Conservation (phyloP, 2,329 filamentous ascomycete genomes). For the Pyrenochaeta sp. region DNA sequence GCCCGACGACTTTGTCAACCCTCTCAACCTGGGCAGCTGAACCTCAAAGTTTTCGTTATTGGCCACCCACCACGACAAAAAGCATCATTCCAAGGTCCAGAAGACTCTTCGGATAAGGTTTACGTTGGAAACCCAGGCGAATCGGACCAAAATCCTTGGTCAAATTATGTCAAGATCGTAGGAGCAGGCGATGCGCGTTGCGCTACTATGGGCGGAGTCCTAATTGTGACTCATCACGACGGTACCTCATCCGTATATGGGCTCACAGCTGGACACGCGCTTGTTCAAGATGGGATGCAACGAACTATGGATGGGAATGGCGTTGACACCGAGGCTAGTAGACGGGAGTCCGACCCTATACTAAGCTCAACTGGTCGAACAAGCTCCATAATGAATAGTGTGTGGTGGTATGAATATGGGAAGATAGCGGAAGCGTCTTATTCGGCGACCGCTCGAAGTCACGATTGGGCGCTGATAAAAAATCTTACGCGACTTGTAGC, state of each 20-base stretch:
- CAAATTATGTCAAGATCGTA: background rate
- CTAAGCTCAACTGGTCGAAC: no score
- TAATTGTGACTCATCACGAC: background rate
- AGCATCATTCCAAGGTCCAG: no score
- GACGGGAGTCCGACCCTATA: no score
- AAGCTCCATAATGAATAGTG: background rate
- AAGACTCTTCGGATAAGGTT: background rate
- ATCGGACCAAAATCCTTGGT: background rate
- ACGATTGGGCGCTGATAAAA: slow-evolving; percentile 7
- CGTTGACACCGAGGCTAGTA: no score
- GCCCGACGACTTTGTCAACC: slow-evolving; percentile 1
- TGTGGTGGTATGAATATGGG: background rate
- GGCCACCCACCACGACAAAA: slow-evolving; percentile 3
- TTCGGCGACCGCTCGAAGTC: slow-evolving; percentile 1
- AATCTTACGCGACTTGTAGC: background rate
- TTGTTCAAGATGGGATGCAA: background rate
- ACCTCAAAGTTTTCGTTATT: slow-evolving; percentile 5
- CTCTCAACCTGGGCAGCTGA: background rate
- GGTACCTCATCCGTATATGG: slow-evolving; percentile 1
- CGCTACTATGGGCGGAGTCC: slow-evolving; percentile 4
- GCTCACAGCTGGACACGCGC: slow-evolving; percentile 6
- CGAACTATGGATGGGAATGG: background rate
- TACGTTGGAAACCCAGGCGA: background rate
- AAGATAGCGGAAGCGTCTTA: background rate
- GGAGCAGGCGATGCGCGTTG: background rate